phyloP scores from a whole-genome alignment of 164 flowering plant species.

The Stephania cephalantha region DNA sequence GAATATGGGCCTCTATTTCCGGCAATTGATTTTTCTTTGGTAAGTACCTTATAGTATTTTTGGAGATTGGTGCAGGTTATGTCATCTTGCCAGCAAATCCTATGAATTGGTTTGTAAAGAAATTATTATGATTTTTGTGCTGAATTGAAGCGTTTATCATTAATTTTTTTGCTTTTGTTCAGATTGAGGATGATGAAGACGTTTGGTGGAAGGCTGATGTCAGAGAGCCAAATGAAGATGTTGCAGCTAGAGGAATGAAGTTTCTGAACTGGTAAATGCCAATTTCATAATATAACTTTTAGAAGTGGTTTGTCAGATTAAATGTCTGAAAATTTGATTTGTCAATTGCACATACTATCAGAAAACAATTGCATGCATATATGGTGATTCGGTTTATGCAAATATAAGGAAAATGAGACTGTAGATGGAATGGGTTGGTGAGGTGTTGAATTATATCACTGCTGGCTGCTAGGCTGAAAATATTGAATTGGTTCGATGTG shows the following conservation, averaged over 20 bases:
- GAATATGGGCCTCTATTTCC: constrained; percentile 75
- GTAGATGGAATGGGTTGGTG: neutral
- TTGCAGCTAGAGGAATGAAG: constrained; percentile 76
- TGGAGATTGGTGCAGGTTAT: neutral
- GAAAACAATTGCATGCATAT: too few species aligned
- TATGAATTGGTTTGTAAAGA: neutral
- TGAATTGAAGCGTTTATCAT: neutral
- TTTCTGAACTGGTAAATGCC: constrained; percentile 64
- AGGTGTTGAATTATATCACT: neutral
- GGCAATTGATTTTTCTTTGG: constrained; percentile 90
- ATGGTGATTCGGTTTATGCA: neutral
- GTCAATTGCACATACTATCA: too few species aligned
- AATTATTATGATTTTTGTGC: neutral
- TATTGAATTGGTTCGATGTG: neutral
- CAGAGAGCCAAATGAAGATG: constrained; percentile 69
- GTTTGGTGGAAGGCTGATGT: constrained; percentile 63
- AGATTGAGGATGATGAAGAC: constrained; percentile 86
- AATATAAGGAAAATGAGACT: neutral
- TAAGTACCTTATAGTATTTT: constrained; percentile 23
- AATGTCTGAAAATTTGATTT: too few species aligned
- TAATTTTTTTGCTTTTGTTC: constrained; percentile 16
- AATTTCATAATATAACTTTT: neutral
- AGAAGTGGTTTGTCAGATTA: too few species aligned
- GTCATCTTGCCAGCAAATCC: neutral
- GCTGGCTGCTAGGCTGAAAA: neutral